Conservation (phyloP, 305 asterid genomes). For the Fraxinus floribunda region DNA sequence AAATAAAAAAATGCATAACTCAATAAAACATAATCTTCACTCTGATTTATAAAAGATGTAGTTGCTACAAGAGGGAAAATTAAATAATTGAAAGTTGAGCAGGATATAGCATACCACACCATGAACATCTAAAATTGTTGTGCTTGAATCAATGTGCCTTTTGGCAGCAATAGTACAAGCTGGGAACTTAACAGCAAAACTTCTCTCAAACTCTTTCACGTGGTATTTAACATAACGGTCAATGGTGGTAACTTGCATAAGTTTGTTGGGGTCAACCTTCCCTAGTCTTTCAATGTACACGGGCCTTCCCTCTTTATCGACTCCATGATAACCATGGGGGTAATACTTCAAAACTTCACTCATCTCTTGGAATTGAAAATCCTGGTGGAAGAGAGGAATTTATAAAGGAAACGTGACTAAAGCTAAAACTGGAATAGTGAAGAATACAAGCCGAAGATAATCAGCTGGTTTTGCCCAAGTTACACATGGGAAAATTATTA, state of each 20-base stretch:
- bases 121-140: slow-evolving; percentile 96
- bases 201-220: slow-evolving; percentile 84
- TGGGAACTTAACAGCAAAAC: slow-evolving; percentile 79
- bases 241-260: slow-evolving; percentile 91
- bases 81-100: slow-evolving; percentile 13
- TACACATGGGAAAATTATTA: background rate
- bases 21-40: background rate
- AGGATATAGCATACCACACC: slow-evolving; percentile 72
- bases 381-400: slow-evolving; percentile 44
- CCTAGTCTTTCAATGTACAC: slow-evolving; percentile 94
- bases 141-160: slow-evolving; percentile 94
- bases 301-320: slow-evolving; percentile 97
- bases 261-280: slow-evolving; percentile 85
- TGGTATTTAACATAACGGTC: slow-evolving; percentile 88
- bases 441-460: background rate
- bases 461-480: background rate
- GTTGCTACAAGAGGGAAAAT: slow-evolving; percentile 13
- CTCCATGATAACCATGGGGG: slow-evolving; percentile 98
- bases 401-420: background rate
- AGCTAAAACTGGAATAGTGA: background rate
- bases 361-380: slow-evolving; percentile 78
- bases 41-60: slow-evolving; percentile 8
- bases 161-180: slow-evolving; percentile 97
- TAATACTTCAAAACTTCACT: slow-evolving; percentile 80
- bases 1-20: background rate